Conservation (phyloP, 805 yeast species). For the Allodekkera sacchari region DNA sequence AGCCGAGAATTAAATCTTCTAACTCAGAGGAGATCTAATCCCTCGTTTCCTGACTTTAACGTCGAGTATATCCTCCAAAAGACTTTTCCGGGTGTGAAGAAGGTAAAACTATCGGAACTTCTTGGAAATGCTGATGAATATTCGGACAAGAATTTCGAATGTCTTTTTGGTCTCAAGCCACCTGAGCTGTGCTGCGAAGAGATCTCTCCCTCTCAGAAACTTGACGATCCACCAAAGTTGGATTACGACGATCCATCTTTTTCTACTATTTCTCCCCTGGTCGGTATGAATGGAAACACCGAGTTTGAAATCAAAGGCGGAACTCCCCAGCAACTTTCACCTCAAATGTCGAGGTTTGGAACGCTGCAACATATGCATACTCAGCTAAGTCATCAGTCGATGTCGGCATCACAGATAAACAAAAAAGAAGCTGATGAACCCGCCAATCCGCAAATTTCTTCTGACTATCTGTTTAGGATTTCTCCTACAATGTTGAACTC, state of each 20-base stretch:
- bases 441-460: too few relatives aligned
- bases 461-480: conserved; percentile 25
- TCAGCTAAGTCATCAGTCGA: conserved; percentile 1
- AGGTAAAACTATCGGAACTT: conserved; percentile 17
- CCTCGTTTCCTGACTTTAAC: conserved; percentile 12
- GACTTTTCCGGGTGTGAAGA: conserved; percentile 20
- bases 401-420: conserved; percentile 1
- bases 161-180: conserved; percentile 13
- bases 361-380: conserved; percentile 3
- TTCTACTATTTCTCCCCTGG: conserved; percentile 23
- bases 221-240: conserved; percentile 3
- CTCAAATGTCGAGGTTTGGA: too few relatives aligned
- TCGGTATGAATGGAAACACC: too few relatives aligned
- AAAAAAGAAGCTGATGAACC: not conserved
- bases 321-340: too few relatives aligned
- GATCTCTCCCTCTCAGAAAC: too few relatives aligned
- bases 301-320: too few relatives aligned
- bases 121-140: conserved; percentile 11
- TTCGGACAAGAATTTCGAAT: conserved; percentile 12
- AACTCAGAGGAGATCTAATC: conserved; percentile 13
- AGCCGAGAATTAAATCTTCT: conserved; percentile 4
- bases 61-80: conserved; percentile 15
- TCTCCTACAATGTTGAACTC: conserved; percentile 28
- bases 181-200: not conserved
- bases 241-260: conserved; percentile 34